Percentiles rank a stretch among this genome's conserved stretches.
Evolutionary conservation across 129 eudicot species (phyloP).

Genomic region (Logfia minima): DNA sequence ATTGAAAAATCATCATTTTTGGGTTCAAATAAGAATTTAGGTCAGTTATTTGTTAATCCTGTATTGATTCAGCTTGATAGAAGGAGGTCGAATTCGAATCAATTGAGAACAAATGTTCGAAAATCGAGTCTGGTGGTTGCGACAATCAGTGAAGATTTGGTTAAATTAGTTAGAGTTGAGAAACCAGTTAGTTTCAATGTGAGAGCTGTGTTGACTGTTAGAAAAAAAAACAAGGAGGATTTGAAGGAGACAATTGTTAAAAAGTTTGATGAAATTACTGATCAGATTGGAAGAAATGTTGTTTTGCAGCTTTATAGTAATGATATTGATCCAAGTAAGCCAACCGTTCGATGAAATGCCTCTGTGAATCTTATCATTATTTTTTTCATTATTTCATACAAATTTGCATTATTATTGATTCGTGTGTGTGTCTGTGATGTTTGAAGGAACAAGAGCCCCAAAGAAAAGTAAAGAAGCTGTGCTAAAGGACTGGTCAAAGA

Average conservation of each 20-base stretch:
- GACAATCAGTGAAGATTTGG: slow-evolving; percentile 79
- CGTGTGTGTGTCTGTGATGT: slow-evolving; percentile 14
- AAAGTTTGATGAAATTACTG: slow-evolving; percentile 70
- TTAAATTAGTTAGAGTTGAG: slow-evolving; percentile 49
- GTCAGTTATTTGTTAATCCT: slow-evolving; percentile 26
- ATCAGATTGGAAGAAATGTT: slow-evolving; percentile 74
- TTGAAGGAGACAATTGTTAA: slow-evolving; percentile 60
- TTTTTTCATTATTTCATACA: not conserved
- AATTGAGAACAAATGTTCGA: slow-evolving; percentile 3
- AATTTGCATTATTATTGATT: not conserved
- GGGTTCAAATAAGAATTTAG: slow-evolving; percentile 24
- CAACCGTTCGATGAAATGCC: slow-evolving; percentile 21
- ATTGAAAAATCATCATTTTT: slow-evolving; percentile 44
- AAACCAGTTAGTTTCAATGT: slow-evolving; percentile 67
- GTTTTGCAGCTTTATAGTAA: slow-evolving; percentile 74
- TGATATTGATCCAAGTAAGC: slow-evolving; percentile 88
- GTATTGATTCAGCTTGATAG: slow-evolving; percentile 35
- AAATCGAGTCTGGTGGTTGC: slow-evolving; percentile 42
- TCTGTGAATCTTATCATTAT: slow-evolving; percentile 14
- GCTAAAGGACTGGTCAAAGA: slow-evolving; percentile 89
- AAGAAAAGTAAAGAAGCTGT: slow-evolving; percentile 68
- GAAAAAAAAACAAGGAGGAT: slow-evolving; percentile 83
- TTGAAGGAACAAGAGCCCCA: slow-evolving; percentile 68
- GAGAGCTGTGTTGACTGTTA: slow-evolving; percentile 79
- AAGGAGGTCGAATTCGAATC: slow-evolving; percentile 18